A percentile compares a stretch with the other conserved stretches of the same genome.
phyloP scores from a whole-genome alignment of 306 rosid genomes.

The Cicer yamashitae region DNA sequence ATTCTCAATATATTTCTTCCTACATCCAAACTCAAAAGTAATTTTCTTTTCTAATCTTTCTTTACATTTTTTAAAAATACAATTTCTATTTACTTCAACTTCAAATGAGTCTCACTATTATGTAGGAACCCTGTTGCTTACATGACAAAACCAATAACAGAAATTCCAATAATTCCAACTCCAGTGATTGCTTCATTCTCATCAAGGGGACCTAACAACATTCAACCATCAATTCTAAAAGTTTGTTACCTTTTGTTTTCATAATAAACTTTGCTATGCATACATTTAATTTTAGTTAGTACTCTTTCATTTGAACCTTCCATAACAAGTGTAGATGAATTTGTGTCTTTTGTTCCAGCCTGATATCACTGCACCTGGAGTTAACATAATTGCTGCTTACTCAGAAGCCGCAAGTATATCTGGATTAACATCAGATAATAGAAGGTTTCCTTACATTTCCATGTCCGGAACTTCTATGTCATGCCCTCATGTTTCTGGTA shows the following conservation, averaged over 20 bases:
- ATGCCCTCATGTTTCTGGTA: conserved; percentile 70
- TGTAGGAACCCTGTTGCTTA: conserved; percentile 61
- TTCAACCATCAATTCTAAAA: conserved; percentile 62
- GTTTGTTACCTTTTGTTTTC: conserved; percentile 37
- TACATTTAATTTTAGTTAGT: not conserved
- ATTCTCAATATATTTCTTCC: conserved; percentile 51
- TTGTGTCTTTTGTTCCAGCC: conserved; percentile 51
- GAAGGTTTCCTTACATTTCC: conserved; percentile 39
- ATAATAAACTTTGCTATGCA: not conserved
- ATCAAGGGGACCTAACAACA: conserved; percentile 64
- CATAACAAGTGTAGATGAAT: not conserved
- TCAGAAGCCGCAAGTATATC: conserved; percentile 41
- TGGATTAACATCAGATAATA: conserved; percentile 33
- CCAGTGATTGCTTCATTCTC: conserved; percentile 70
- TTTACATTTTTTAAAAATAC: not conserved
- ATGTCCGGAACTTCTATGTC: conserved; percentile 62
- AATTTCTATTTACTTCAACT: too few relatives aligned
- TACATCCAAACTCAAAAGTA: conserved; percentile 65
- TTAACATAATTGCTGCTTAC: conserved; percentile 59
- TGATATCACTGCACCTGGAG: conserved; percentile 70
- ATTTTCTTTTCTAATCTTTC: not conserved
- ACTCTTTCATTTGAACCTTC: not conserved
- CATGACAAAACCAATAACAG: conserved; percentile 55
- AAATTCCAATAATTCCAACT: conserved; percentile 53
- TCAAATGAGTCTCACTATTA: too few relatives aligned